These are phyloP conservation scores for Annulohypoxylon nitens DNA, from an alignment of 495 filamentous ascomycete genomes.

Conservation along the genomic window DNA sequence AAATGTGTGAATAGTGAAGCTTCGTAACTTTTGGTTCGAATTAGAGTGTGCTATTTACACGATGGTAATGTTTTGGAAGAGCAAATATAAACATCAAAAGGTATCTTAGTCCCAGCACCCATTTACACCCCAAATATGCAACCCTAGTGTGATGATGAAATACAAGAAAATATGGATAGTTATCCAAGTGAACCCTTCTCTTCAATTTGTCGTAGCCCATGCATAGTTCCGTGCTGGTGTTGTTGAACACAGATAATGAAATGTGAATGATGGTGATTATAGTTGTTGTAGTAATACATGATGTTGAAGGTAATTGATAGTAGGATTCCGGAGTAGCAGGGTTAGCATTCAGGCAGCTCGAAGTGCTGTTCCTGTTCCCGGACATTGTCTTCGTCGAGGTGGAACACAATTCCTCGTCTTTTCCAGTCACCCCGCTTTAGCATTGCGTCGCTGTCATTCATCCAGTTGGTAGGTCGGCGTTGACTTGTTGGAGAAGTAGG, in stretches of 20 bases:
- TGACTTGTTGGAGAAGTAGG: constrained; percentile 16
- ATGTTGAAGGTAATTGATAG: neutral
- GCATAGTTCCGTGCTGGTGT: neutral
- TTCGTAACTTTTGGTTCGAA: constrained; percentile 9
- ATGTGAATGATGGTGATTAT: neutral
- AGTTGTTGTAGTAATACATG: constrained; percentile 17
- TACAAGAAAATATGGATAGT: constrained; percentile 37
- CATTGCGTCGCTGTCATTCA: constrained; percentile 54
- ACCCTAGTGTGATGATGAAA: constrained; percentile 28
- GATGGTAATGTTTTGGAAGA: constrained; percentile 14
- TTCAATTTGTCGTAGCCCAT: constrained; percentile 9
- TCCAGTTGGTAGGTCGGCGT: constrained; percentile 45
- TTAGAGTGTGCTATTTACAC: constrained; percentile 22
- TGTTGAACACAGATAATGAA: neutral
- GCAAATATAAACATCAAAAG: constrained; percentile 37
- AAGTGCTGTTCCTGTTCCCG: constrained; percentile 47
- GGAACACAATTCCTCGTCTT: constrained; percentile 62
- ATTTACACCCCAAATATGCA: constrained; percentile 44
- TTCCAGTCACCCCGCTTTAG: constrained; percentile 64
- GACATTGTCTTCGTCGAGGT: constrained; percentile 37
- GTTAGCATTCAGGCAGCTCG: constrained; percentile 43
- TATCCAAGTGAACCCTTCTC: constrained; percentile 16
- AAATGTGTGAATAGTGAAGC: neutral
- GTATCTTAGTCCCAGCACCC: constrained; percentile 43
- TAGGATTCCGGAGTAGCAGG: neutral